phyloP scores from a whole-genome alignment of 306 rosid genomes.

The Prosopis cineraria region DNA sequence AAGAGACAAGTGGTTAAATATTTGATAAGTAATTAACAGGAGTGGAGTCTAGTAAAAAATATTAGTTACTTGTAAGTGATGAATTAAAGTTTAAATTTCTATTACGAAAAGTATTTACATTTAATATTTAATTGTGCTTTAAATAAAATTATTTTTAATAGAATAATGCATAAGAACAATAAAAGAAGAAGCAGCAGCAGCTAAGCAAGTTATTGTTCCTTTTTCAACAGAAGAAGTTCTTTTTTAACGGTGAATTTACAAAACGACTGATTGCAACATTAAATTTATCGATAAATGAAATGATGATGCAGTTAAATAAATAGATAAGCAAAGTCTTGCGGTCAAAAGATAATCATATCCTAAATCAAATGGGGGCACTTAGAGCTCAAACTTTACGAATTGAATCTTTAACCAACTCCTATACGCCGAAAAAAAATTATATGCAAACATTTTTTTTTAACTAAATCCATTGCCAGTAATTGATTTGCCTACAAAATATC shows the following conservation, averaged over 20 bases:
- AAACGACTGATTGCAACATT: not conserved
- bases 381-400: not conserved
- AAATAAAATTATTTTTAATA: no score
- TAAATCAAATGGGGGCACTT: not conserved
- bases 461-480: not conserved
- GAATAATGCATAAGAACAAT: no score
- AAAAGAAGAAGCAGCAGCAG: no score
- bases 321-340: not conserved
- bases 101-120: no score
- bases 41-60: no score
- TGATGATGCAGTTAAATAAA: not conserved
- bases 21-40: no score
- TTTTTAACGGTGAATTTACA: not conserved
- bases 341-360: not conserved
- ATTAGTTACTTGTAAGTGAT: no score
- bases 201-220: not conserved
- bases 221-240: not conserved
- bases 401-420: not conserved
- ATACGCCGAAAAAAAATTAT: not conserved
- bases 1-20: no score
- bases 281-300: not conserved
- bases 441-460: not conserved
- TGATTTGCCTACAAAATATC: no score
- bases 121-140: no score
- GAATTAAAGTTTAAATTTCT: no score